Percentiles rank a stretch among this genome's conserved stretches.
phyloP scores from a whole-genome alignment of 352 stramenopile genomes.

The Phytopythium helicoides region DNA sequence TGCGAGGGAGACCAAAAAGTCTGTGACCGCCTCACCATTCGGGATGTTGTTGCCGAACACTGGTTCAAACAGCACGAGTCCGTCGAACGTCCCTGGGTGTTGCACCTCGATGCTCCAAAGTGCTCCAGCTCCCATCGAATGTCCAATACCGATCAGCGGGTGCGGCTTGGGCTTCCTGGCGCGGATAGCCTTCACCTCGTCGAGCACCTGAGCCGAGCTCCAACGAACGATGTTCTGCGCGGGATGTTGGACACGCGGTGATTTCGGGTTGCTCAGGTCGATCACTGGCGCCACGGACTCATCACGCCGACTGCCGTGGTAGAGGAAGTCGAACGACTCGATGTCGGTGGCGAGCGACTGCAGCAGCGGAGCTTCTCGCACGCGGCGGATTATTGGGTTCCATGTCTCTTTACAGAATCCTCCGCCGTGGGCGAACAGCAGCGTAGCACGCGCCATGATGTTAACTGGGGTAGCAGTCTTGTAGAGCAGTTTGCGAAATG shows the following conservation, averaged over 20 bases:
- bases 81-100: conserved; percentile 41
- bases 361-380: conserved; percentile 17
- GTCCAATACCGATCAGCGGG: conserved; percentile 41
- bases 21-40: conserved; percentile 21
- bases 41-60: conserved; percentile 26
- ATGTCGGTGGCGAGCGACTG: conserved; percentile 24
- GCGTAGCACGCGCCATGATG: conserved; percentile 1
- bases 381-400: conserved; percentile 36
- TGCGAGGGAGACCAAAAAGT: conserved; percentile 34
- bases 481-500: background rate
- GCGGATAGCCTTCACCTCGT: conserved; percentile 16
- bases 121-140: conserved; percentile 40
- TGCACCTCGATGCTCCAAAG: conserved; percentile 34
- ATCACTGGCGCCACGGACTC: conserved; percentile 18
- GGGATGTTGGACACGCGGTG: conserved; percentile 24
- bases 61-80: conserved; percentile 51
- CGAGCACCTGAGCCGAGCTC: conserved; percentile 11
- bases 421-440: conserved; percentile 41
- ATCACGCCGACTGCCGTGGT: conserved; percentile 40
- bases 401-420: conserved; percentile 49
- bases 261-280: conserved; percentile 22
- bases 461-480: background rate
- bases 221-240: conserved; percentile 25
- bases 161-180: conserved; percentile 22
- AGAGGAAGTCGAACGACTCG: conserved; percentile 38